Evolutionary conservation across 2,329 filamentous ascomycete species (phyloP), one percentile per base, ranked within the genome.

Genomic region (Penicillium sp.): DNA sequence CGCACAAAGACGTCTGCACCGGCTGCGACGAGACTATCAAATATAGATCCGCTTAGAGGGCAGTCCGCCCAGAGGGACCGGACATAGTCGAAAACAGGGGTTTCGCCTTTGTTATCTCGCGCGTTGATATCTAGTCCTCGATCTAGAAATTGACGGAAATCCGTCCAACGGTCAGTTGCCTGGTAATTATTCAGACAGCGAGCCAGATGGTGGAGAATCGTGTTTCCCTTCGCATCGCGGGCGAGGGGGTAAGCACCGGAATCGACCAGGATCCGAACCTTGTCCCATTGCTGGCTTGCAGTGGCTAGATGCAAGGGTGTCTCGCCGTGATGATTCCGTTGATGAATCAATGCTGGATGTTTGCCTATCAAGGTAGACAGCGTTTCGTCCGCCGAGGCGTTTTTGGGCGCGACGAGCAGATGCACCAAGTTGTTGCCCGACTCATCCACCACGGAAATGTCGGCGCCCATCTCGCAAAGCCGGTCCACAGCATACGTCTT

Each of bases 391-490:
- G 35, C 35, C 28, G 28, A 49, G 33, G 21, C 28, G 23, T 49
- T 28, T 16, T 9, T n/a, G 26, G 64, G 55, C 18, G 57, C 46
- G 30, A 67, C 62, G 30, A 57, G 50, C 18, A 54, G 50, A 53
- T 62, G 60, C 8, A 59, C 42, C 30, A 57, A 42, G 4, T 57
- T 63, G 20, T 43, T 61, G 6, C 61, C 61, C 9, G 43, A 18
- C 14, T 61, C 56, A 55, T 63, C 59, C 26, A 58, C 59, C 11
- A 55, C 60, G 6, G 40, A 33, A 9, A 56, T 6, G 51, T 62
- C 40, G 16, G 60, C 60, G 18, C 60, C 57, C 28, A 59, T 57
- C 4, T 61, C 47, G 21, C 57, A 24, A 4, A 63, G 54, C 38
- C 42, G 48, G 6, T 61, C 33, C 18, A 45, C 35, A 12, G 49